Evolutionary conservation across 306 rosid species (phyloP), one percentile per base, ranked within the genome.

Genomic region (Pachyrhizus erosus): DNA sequence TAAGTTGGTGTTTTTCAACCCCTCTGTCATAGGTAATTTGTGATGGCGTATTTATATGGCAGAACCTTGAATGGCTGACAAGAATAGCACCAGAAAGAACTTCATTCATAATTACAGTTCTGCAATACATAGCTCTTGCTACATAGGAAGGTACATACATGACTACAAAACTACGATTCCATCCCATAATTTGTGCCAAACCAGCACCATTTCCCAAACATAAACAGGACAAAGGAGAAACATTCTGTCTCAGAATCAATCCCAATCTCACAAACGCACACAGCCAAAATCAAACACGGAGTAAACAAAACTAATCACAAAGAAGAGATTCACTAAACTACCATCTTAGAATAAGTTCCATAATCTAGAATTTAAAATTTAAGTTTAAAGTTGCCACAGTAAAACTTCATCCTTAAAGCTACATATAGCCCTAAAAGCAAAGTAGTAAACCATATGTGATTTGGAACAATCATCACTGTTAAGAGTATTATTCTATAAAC

Each of bases 401-500:
- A 58, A 20, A 75, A 57, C 75, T 67, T 75, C 15, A 7, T 67
- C 75, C 83, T 66, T 34, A 70, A 39, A 65, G 71, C 73, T 12
- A 58, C n/a, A 83, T n/a, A 82, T 39, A 79, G 27, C 72, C 46
- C 31, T 26, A 69, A 52, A 68, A 54, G 58, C 27, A 55, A 29
- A 73, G 51, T 27, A 48, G 61, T 43, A 84, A 71, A 42, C 29
- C 62, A 67, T 40, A 58, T n/a, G 39, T 37, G 42, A 78, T 67
- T 23, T 15, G 12, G 27, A 75, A 40, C 86, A 24, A 76, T 45
- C 39, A 52, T 29, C 57, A 71, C 79, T 81, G 43, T 34, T 24
- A 4, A 8, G 83, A 77, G 83, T 60, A 83, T 87, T 92, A 90
- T 90, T 89, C 70, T 77, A 82, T 71, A 39, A 74, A 80, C 87